Conservation (phyloP, 2,329 filamentous ascomycete genomes). For the Berkeleyomyces basicola region DNA sequence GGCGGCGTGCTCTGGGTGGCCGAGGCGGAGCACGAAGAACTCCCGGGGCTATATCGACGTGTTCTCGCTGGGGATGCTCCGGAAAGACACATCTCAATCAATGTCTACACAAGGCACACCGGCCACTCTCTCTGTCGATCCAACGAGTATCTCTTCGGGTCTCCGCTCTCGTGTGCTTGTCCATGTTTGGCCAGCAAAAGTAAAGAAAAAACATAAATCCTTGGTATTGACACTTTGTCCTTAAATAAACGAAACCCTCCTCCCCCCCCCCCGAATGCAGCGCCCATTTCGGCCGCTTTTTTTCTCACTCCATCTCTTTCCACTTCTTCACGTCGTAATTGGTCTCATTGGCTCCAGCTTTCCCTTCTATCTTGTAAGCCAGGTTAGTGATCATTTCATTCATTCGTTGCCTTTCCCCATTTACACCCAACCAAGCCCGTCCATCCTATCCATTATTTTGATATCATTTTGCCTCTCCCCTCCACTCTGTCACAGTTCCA, state of each 20-base stretch:
- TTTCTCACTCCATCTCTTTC: neutral
- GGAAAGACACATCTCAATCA: too few relatives aligned
- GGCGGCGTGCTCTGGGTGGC: too few relatives aligned
- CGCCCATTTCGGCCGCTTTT: neutral
- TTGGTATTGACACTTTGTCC: slow-evolving; percentile 8
- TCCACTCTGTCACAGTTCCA: neutral
- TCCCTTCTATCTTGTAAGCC: slow-evolving; percentile 8
- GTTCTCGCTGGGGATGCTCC: too few relatives aligned
- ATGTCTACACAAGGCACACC: too few relatives aligned
- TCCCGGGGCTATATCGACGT: too few relatives aligned
- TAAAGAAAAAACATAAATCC: slow-evolving; percentile 3
- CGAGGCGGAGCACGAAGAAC: too few relatives aligned
- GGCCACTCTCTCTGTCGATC: too few relatives aligned
- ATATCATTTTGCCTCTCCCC: neutral
- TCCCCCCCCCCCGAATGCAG: neutral
- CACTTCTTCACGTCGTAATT: neutral
- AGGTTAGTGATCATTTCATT: slow-evolving; percentile 10
- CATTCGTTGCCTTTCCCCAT: slow-evolving; percentile 12
- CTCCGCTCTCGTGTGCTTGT: neutral
- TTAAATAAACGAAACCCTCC: neutral
- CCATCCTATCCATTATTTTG: slow-evolving; percentile 9
- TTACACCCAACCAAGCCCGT: slow-evolving; percentile 1
- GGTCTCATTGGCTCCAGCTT: neutral
- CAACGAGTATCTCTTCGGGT: neutral
- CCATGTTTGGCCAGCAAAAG: neutral